Base-by-base conservation (phyloP, 2,329 filamentous ascomycete species). In the Ceratocystis albifundus region DNA sequence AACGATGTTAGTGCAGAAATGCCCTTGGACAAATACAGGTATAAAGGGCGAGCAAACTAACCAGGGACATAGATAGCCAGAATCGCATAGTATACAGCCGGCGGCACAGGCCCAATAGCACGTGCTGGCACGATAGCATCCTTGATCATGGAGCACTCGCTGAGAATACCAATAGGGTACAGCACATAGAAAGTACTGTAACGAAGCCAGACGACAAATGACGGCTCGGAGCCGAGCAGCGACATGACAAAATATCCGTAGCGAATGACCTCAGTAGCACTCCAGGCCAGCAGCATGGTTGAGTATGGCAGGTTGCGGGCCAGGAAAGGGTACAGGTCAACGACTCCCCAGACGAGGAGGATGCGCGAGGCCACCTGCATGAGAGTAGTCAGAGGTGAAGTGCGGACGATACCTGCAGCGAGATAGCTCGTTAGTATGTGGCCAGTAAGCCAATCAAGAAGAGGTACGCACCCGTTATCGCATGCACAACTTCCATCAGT, bases 131-230 rank as follows among this genome's bases (percentile, higher is more conserved):
- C 80, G 62, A 88, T 82, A 0, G 89, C 86, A 66, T 81, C 79
- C 74, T 85, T 90, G 64, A 97, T 86, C 72, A 96, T 81, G 76
- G 82, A 84, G 72, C 88, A 89, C 81, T 99, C 94, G 77, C 89
- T 94, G 50, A 83, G 80, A 73, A 97, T 96, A 53, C 94, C 94
- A 68, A 97, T 75, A 0, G 94, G 94, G 77, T 99, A 99, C 25
- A 99, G 83, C 46, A 96, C 78, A 72, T 90, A 90, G 77, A 99
- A 99, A 6, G 89, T 91, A 75, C 95, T 96, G 77, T 96, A 92
- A 71, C 91, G 82, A 76, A 95, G 78, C 88, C 90, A 96, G 46
- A 84, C 85, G 73, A 96, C 81, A 68, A 81, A 78, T 0, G 72
- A 74, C 0, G 91, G 89, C 36, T 88, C 83, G 68, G 77, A 74